These are phyloP conservation scores for Phoma herbarum DNA, from an alignment of 2,329 filamentous ascomycete species.

Conservation along the genomic window DNA sequence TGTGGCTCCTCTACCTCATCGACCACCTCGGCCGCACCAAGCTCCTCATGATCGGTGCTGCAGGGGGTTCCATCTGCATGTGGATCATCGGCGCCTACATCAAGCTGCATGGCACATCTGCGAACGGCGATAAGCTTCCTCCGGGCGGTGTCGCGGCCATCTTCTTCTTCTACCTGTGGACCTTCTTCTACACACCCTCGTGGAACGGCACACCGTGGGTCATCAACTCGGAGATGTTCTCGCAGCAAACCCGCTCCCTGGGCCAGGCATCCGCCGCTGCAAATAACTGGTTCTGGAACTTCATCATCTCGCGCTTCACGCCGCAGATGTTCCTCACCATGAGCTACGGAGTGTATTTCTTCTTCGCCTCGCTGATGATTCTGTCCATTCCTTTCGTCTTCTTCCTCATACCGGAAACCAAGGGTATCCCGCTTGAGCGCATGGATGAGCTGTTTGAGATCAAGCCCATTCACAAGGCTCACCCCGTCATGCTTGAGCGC, in stretches of 20 bases:
- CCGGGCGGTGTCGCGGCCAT: constrained; percentile 67
- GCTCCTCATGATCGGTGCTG: constrained; percentile 71
- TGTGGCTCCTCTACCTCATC: constrained; percentile 75
- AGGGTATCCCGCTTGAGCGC: constrained; percentile 56
- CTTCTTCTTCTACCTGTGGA: constrained; percentile 80
- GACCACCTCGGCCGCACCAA: constrained; percentile 70
- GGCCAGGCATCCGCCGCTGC: constrained; percentile 76
- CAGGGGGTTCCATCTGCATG: constrained; percentile 70
- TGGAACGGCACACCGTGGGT: constrained; percentile 83
- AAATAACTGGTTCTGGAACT: constrained; percentile 76
- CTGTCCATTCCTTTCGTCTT: constrained; percentile 57
- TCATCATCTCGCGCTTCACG: constrained; percentile 73
- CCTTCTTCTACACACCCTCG: constrained; percentile 72
- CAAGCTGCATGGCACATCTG: constrained; percentile 57
- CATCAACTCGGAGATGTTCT: constrained; percentile 77
- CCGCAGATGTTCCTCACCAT: constrained; percentile 66
- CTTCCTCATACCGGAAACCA: constrained; percentile 56
- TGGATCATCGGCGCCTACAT: constrained; percentile 72
- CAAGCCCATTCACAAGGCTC: constrained; percentile 52
- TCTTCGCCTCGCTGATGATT: constrained; percentile 60
- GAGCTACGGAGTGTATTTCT: constrained; percentile 56
- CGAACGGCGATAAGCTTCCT: constrained; percentile 46
- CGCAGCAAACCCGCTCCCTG: constrained; percentile 69
- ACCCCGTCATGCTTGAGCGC: constrained; percentile 52
- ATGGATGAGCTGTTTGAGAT: constrained; percentile 59